Base-by-base conservation (phyloP, 1,139 yeast genomes). In the Candida dubliniensis region DNA sequence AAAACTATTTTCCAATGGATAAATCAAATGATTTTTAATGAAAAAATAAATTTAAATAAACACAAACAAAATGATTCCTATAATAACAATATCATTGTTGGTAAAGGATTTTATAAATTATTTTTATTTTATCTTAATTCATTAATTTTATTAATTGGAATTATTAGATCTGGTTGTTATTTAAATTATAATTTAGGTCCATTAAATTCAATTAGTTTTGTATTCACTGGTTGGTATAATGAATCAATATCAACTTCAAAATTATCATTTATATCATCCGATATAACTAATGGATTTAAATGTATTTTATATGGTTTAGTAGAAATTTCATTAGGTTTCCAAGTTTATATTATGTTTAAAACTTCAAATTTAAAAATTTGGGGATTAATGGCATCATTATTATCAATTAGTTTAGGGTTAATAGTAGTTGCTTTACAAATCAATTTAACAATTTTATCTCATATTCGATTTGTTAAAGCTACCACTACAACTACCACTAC, bases 91-190 rank as follows among this genome's bases (percentile, higher is more conserved):
- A 32, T 15, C 12, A 75, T 72, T 46, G 43, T 38, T 14, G 79
- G 71, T 54, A 74, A 65, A 34, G 79, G 90, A 0, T 23, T 38
- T 9, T 34, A 29, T 12, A 45, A 35, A 24, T 46, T 49, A 11
- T 87, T 90, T 4, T 78, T 89, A 30, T 90, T 87, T 59, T 62
- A 82, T 18, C 65, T 88, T 43, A 89, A 90, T 62, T 82, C 81
- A 56, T 44, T 70, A 2, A 78, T 87, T 14, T 69, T 90, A 43
- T 43, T 78, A 2, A 59, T 80, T 4, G 64, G 83, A 36, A 63
- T 84, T 5, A 47, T 87, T 10, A 85, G 84, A 46, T 78, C 88
- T 1, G 71, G 74, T 6, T 66, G 87, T n/a, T 82, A 73, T 61
- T 57, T 84, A 27, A 71, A 65, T 13, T 81, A 80, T 50, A 60